Evolutionary conservation across 2,329 filamentous ascomycete genomes (phyloP).

Genomic region (Aspergillus flavus): DNA sequence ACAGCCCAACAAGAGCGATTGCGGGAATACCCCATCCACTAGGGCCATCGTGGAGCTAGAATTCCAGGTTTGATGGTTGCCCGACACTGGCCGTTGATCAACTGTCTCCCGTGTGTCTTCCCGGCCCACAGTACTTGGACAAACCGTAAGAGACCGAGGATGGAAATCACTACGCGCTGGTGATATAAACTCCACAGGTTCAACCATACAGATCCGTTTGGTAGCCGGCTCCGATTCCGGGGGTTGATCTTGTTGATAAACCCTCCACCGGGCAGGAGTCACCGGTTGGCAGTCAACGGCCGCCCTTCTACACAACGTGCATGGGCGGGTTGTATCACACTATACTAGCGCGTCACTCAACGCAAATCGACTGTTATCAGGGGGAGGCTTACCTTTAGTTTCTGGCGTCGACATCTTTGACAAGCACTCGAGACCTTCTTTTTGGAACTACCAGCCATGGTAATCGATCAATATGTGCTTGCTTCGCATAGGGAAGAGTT

Average conservation of each 20-base stretch:
- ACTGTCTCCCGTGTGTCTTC: background rate
- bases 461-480: background rate
- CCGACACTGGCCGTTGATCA: background rate
- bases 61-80: slow-evolving; percentile 8
- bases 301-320: slow-evolving; percentile 33
- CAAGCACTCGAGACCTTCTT: slow-evolving; percentile 26
- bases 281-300: slow-evolving; percentile 22
- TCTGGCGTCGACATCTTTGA: slow-evolving; percentile 30
- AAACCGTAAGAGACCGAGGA: background rate
- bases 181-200: background rate
- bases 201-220: background rate
- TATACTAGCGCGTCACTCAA: slow-evolving; percentile 1
- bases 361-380: background rate
- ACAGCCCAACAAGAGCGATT: background rate
- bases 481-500: background rate
- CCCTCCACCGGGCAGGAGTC: slow-evolving; percentile 5
- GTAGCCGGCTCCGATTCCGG: background rate
- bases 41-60: slow-evolving; percentile 27
- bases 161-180: background rate
- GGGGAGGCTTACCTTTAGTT: slow-evolving; percentile 24
- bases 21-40: slow-evolving; percentile 18
- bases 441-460: background rate
- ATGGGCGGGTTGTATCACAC: slow-evolving; percentile 36
- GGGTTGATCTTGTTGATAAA: background rate
- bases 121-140: background rate